phyloP scores from a whole-genome alignment of 192 early-diverging fungal species.

The Polychytrium aggregatum region DNA sequence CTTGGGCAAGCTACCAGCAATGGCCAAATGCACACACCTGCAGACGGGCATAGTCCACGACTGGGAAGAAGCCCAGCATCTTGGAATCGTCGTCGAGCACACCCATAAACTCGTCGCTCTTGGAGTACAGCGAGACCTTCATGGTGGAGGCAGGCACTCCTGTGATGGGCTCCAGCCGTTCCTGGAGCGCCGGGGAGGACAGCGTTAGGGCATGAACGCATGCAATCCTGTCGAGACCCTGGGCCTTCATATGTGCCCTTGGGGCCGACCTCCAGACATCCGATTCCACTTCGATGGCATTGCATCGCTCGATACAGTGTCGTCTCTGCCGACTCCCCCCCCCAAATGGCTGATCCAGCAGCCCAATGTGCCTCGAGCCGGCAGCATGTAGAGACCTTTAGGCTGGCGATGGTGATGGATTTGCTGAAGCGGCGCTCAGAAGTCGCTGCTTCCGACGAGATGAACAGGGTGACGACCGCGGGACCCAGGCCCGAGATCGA shows the following conservation, averaged over 20 bases:
- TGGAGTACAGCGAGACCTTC: conserved; percentile 47
- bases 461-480: conserved; percentile 85
- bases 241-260: background rate
- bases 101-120: conserved; percentile 36
- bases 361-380: no score
- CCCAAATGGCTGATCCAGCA: background rate
- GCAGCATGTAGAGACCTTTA: conserved; percentile 76
- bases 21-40: no score
- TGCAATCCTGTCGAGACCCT: background rate
- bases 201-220: background rate
- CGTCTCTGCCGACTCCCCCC: background rate
- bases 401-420: conserved; percentile 44
- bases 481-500: conserved; percentile 16
- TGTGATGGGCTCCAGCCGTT: conserved; percentile 82
- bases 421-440: conserved; percentile 86
- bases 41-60: conserved; percentile 72
- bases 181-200: no score
- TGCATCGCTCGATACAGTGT: background rate
- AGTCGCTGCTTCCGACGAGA: conserved; percentile 65
- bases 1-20: no score
- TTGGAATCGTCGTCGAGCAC: conserved; percentile 29
- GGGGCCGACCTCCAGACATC: background rate
- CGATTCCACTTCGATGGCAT: background rate
- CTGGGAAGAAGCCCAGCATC: conserved; percentile 81
- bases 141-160: conserved; percentile 68